phyloP scores from a whole-genome alignment of 139 green algal species.

The Astrephomene gubernaculifera region DNA sequence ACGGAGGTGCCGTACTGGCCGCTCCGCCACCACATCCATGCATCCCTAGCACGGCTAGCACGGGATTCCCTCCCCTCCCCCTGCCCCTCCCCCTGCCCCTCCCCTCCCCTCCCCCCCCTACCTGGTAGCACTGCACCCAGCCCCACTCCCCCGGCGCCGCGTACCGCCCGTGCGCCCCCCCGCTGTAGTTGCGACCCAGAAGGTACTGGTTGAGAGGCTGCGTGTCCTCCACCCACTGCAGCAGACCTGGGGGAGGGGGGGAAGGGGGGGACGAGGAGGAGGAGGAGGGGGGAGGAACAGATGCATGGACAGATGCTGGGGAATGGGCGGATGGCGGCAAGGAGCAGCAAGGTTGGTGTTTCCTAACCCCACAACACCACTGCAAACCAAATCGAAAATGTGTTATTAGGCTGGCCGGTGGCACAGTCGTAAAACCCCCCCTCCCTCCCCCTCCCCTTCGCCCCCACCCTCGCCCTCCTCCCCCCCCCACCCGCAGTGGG shows the following conservation, averaged over 20 bases:
- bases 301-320: neutral
- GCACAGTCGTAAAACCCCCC: neutral
- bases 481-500: conserved; percentile 85
- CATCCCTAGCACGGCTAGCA: neutral
- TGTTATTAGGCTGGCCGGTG: no score
- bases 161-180: conserved; percentile 51
- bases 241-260: conserved; percentile 69
- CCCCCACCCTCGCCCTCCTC: no score
- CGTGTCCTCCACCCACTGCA: conserved; percentile 97
- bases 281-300: neutral
- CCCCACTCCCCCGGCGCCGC: conserved; percentile 34
- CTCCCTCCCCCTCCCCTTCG: neutral
- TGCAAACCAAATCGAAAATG: no score
- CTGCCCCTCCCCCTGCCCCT: neutral
- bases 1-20: no score
- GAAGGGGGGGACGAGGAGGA: neutral
- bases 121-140: conserved; percentile 52
- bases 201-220: conserved; percentile 62
- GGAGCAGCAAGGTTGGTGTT: no score
- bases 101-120: neutral
- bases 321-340: no score
- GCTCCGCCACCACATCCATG: no score
- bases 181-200: conserved; percentile 20
- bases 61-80: neutral
- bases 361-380: no score